Evolutionary conservation across 2,329 filamentous ascomycete species (phyloP).

Genomic region (Hypoxylon sp.): DNA sequence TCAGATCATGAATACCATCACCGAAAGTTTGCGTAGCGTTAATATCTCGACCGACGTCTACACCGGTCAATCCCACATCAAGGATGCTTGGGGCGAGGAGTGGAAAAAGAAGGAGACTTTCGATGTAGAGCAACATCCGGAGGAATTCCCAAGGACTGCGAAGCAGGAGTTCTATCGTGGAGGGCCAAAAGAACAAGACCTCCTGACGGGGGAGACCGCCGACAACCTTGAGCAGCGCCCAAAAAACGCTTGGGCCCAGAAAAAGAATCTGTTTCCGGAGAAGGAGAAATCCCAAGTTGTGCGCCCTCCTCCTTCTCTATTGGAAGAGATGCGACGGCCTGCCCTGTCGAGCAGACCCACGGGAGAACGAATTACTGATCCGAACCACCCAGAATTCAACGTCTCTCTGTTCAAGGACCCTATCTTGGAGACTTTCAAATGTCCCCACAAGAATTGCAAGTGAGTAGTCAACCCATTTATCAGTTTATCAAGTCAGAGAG

Average conservation of each 20-base stretch:
- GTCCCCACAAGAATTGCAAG: conserved; percentile 66
- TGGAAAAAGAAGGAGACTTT: conserved; percentile 17
- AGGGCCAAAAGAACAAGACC: conserved; percentile 37
- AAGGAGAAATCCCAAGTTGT: conserved; percentile 6
- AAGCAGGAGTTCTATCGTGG: conserved; percentile 38
- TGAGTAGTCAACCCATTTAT: conserved; percentile 50
- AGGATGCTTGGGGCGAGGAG: conserved; percentile 21
- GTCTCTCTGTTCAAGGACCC: conserved; percentile 60
- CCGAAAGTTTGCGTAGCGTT: conserved; percentile 8
- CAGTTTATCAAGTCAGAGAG: background rate
- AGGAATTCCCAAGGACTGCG: conserved; percentile 30
- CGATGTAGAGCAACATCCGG: conserved; percentile 15
- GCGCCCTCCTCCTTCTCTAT: conserved; percentile 23
- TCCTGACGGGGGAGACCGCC: conserved; percentile 36
- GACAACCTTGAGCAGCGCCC: conserved; percentile 23
- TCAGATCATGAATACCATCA: conserved; percentile 39
- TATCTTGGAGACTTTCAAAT: conserved; percentile 61
- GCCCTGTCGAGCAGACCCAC: conserved; percentile 8
- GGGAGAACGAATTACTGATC: conserved; percentile 55
- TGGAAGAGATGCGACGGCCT: conserved; percentile 39
- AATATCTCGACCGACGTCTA: background rate
- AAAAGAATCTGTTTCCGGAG: conserved; percentile 48
- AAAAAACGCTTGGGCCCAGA: conserved; percentile 43
- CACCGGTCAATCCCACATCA: conserved; percentile 13
- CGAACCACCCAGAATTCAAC: conserved; percentile 61